A percentile compares a stretch with the other conserved stretches of the same genome.
Evolutionary conservation across 768 basidiomycete genomes (phyloP).

Genomic region (Melanogaster broomeanus): DNA sequence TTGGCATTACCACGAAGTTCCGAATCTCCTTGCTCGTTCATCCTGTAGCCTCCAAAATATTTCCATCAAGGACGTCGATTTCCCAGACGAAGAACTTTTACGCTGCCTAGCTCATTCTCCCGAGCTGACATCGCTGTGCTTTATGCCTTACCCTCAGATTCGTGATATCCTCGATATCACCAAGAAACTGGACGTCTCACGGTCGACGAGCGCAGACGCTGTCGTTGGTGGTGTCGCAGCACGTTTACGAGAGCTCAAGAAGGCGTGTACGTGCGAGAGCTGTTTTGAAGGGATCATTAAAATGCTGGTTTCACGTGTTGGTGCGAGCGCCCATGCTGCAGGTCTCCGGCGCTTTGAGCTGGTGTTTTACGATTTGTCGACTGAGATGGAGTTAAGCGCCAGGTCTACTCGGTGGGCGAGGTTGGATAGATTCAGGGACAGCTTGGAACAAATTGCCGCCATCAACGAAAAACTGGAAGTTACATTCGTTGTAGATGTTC

Average conservation of each 20-base stretch:
- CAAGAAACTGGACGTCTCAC: too few species aligned
- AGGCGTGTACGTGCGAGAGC: constrained; percentile 23
- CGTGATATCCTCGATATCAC: not conserved
- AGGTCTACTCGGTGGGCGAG: too few species aligned
- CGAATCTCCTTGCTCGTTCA: constrained; percentile 11
- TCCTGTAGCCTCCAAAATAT: not conserved
- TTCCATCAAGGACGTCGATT: not conserved
- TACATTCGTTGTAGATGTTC: constrained; percentile 6
- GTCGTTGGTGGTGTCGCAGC: constrained; percentile 11
- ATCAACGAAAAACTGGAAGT: not conserved
- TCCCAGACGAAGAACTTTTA: not conserved
- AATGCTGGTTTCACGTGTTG: constrained; percentile 19
- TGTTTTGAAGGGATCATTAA: constrained; percentile 14
- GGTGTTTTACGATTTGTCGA: constrained; percentile 28
- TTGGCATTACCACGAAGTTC: constrained; percentile 14
- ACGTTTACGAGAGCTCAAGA: constrained; percentile 18
- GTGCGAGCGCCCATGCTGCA: constrained; percentile 7
- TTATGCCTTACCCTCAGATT: not conserved
- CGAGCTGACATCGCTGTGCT: not conserved
- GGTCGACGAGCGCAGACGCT: not conserved
- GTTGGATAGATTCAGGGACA: too few species aligned
- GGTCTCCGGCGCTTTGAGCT: constrained; percentile 20
- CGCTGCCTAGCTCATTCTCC: not conserved
- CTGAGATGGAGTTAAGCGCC: too few species aligned
- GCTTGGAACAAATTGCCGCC: not conserved